Evolutionary conservation across 768 basidiomycete species (phyloP).

Genomic region (Boletellus emodensis): DNA sequence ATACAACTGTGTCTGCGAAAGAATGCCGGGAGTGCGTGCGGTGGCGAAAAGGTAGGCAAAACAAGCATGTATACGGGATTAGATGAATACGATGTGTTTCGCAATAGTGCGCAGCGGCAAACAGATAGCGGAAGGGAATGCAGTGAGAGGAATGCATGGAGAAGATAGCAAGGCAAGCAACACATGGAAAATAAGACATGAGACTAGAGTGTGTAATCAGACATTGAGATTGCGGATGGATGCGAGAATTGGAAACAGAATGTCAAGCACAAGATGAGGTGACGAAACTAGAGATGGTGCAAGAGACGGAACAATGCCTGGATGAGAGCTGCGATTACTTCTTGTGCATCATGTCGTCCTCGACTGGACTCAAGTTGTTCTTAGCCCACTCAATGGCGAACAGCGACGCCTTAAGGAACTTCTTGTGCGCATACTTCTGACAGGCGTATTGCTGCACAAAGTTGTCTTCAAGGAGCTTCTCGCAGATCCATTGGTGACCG

Average conservation of each 20-base stretch:
- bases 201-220: slow-evolving; percentile 36
- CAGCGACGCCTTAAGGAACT: slow-evolving; percentile 88
- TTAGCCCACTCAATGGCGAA: slow-evolving; percentile 77
- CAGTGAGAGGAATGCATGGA: slow-evolving; percentile 30
- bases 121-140: slow-evolving; percentile 19
- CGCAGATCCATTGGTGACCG: slow-evolving; percentile 78
- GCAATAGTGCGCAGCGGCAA: slow-evolving; percentile 31
- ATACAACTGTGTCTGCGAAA: slow-evolving; percentile 25
- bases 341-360: slow-evolving; percentile 29
- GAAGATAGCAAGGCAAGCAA: slow-evolving; percentile 37
- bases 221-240: slow-evolving; percentile 35
- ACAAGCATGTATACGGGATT: slow-evolving; percentile 33
- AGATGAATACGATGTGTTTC: slow-evolving; percentile 35
- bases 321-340: slow-evolving; percentile 22
- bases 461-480: slow-evolving; percentile 73
- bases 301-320: slow-evolving; percentile 17
- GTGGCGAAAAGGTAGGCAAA: slow-evolving; percentile 26
- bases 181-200: slow-evolving; percentile 35
- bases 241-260: slow-evolving; percentile 33
- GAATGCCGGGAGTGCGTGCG: slow-evolving; percentile 19
- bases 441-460: slow-evolving; percentile 86
- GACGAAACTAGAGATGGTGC: slow-evolving; percentile 25
- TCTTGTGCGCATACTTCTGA: slow-evolving; percentile 97
- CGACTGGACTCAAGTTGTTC: slow-evolving; percentile 40
- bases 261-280: slow-evolving; percentile 33